Evolutionary conservation across 2,329 filamentous ascomycete species (phyloP).

Genomic region (Exophiala lecanii-corni): DNA sequence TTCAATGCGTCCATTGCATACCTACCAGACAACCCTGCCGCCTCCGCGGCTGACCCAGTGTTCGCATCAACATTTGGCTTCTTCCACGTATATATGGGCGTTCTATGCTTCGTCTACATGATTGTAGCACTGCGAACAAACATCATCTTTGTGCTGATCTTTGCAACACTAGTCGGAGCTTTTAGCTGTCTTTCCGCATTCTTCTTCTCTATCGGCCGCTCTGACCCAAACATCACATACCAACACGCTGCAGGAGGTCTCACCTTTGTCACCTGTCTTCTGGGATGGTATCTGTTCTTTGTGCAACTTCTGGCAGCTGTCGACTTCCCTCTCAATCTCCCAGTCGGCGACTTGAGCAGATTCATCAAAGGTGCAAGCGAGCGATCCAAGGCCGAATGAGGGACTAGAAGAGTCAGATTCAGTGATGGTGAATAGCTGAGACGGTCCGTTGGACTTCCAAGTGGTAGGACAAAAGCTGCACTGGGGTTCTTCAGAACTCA

Average conservation of each 20-base stretch:
- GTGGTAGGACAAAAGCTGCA: background rate
- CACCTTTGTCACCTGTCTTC: constrained; percentile 47
- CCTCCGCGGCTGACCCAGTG: constrained; percentile 25
- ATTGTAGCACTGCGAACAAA: constrained; percentile 70
- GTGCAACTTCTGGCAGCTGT: constrained; percentile 53
- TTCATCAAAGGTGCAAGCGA: constrained; percentile 35
- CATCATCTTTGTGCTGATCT: constrained; percentile 65
- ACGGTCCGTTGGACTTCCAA: background rate
- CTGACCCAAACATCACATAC: constrained; percentile 6
- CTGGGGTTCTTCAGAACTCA: background rate
- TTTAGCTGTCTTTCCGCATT: constrained; percentile 56
- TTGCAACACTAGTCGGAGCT: constrained; percentile 55
- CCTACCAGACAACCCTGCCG: constrained; percentile 26
- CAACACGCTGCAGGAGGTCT: constrained; percentile 44
- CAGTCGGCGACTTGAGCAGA: constrained; percentile 53
- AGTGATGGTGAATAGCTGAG: background rate
- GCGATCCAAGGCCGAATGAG: constrained; percentile 18
- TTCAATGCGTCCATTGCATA: constrained; percentile 48
- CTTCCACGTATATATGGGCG: constrained; percentile 61
- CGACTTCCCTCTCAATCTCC: constrained; percentile 55
- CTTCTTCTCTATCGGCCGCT: constrained; percentile 21
- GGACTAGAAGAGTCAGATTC: background rate
- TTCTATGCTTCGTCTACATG: constrained; percentile 64
- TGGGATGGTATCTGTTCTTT: constrained; percentile 55
- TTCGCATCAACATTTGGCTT: constrained; percentile 43